phyloP scores from a whole-genome alignment of 202 grass and related monocot species.

The Panicum virgatum region DNA sequence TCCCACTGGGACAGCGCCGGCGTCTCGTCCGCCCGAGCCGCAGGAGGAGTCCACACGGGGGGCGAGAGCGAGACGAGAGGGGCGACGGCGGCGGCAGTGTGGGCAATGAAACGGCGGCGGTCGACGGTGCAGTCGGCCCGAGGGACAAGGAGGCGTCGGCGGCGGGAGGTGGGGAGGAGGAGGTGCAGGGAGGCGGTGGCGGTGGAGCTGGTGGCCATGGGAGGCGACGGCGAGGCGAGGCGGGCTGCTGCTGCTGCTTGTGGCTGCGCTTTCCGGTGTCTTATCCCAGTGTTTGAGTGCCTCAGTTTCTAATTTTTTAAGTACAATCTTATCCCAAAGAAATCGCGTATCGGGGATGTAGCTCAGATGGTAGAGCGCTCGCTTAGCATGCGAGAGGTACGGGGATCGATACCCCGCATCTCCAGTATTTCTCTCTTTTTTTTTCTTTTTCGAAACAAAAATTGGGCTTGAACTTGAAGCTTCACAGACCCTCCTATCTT shows the following conservation, averaged over 20 bases:
- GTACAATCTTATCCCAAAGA: too few species aligned
- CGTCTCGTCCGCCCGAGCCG: slow-evolving; percentile 42
- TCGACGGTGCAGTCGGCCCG: slow-evolving; percentile 30
- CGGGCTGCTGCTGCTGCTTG: not conserved
- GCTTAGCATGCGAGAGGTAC: not conserved
- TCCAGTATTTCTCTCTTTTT: not conserved
- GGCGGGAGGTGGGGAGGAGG: slow-evolving; percentile 36
- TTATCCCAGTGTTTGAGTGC: too few species aligned
- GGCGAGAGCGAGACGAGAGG: slow-evolving; percentile 32
- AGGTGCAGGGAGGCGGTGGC: slow-evolving; percentile 43
- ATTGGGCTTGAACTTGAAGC: too few species aligned
- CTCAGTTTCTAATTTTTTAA: too few species aligned
- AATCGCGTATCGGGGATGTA: not conserved
- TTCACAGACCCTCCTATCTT: too few species aligned
- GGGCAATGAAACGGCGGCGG: slow-evolving; percentile 75
- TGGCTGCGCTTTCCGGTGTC: not conserved
- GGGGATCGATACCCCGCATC: not conserved
- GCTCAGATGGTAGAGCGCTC: slow-evolving; percentile 33
- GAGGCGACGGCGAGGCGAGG: not conserved
- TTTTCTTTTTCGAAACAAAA: too few species aligned
- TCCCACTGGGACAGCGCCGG: slow-evolving; percentile 82
- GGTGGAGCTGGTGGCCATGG: slow-evolving; percentile 67
- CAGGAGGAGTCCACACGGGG: slow-evolving; percentile 4
- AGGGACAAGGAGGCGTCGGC: slow-evolving; percentile 36
- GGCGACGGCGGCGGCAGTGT: slow-evolving; percentile 34